Base-by-base conservation (phyloP, 768 basidiomycete species). In the Boletus rubescentipes region DNA sequence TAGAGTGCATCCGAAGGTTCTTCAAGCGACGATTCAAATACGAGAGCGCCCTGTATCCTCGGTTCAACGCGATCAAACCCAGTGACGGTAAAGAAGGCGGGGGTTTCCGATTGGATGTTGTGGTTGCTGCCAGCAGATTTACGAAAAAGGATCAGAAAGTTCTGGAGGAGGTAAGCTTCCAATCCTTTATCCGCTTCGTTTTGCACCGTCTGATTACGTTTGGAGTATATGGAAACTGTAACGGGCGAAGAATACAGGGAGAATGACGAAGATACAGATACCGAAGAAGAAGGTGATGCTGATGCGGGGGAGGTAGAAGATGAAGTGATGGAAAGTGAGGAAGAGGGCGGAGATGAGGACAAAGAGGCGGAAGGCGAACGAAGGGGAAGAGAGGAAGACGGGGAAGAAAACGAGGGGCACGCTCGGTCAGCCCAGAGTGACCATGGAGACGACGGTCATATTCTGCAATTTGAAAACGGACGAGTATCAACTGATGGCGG, bases 91-190 rank as follows among this genome's bases (percentile, higher is more conserved):
- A 64, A 49, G 78, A 79, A 58, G 74, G 72, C 30, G 78, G 79
- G n/a, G 72, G 67, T 20, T 93, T 93, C 71, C 78, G 81, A 54
- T 73, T 98, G 43, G 97, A 99, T 74, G 85, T 97, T 18, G 80
- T 91, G 60, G 95, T 98, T 7, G 89, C 89, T 45, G 97, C 97
- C 3, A 96, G 93, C 75, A 96, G 96, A 23, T 98, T 96, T 71
- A 85, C 85, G 55, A 79, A 87, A 61, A 87, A 86, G 63, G 87
- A 96, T 66, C 84, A 91, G 79, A 83, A 85, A 64, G 73, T 81
- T 38, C 73, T 98, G 51, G 92, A 94, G 72, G 86, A 93, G 77
- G 95, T 95, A 55, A 65, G 82, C 70, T 64, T 46, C 47, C 48
- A 49, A 18, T 49, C 57, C 55, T 54, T 67, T 46, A 45, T 56